These are phyloP conservation scores for Termitomyces sp. DNA, from an alignment of 768 basidiomycete species.

Conservation along the genomic window DNA sequence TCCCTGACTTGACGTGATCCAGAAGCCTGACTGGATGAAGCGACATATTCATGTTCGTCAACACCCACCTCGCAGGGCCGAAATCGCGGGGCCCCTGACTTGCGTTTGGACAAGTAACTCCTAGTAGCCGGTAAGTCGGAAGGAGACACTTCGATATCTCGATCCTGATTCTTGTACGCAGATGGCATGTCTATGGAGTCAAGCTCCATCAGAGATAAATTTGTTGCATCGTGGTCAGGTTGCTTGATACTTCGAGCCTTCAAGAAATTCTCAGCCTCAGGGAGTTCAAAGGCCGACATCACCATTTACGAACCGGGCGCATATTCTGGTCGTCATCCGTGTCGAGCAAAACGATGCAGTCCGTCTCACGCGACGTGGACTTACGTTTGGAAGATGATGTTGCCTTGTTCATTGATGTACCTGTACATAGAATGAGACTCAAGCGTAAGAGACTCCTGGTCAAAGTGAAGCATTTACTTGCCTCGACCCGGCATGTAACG, in stretches of 20 bases:
- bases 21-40: background rate
- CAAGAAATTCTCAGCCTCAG: background rate
- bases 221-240: background rate
- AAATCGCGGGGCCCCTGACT: background rate
- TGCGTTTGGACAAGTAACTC: background rate
- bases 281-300: background rate
- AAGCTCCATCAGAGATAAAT: background rate
- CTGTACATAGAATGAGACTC: background rate
- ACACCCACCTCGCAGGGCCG: background rate
- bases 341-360: background rate
- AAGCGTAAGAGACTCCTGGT: background rate
- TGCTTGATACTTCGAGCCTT: background rate
- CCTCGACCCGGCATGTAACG: background rate
- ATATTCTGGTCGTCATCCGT: background rate
- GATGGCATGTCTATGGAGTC: background rate
- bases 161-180: background rate
- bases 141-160: background rate
- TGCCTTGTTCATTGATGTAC: background rate
- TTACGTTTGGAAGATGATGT: background rate
- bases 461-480: background rate
- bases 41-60: background rate
- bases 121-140: background rate
- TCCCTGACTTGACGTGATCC: constrained; percentile 8
- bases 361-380: background rate
- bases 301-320: background rate